Base-by-base conservation (phyloP, 1,139 yeast genomes). In the Kodamaea anthophila region DNA sequence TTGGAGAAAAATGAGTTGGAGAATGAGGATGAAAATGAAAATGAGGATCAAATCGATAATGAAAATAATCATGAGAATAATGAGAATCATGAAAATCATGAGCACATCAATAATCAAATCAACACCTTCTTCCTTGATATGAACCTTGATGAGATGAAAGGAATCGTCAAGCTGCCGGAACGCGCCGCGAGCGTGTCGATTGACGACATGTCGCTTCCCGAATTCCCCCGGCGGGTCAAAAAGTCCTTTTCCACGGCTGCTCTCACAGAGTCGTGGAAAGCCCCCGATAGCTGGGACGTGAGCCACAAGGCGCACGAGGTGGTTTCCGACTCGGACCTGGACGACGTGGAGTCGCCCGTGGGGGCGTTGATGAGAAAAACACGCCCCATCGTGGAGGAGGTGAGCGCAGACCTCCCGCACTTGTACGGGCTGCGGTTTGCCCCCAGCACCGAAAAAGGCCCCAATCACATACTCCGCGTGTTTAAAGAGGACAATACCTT, bases 221-320 rank as follows among this genome's bases (percentile, higher is more conserved):
- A 8, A 8, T 10, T 3, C 3, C 27, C 21, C 10, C 14, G 18
- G 12, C 18, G 35, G 9, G 21, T 31, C 7, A 32, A 35, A 15
- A 37, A 40, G 16, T 28, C 42, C 5, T 19, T 33, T 6, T 32
- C 41, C 5, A 31, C 33, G 2, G 26, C 33, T 16, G 33, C 38
- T 1, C 19, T 32, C 7, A n/a, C n/a, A 10, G 21, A 10, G 5
- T 34, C 32, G 2, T 75, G 91, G 91, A 65, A 64, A 21, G 83
- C 91, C 1, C 91, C 91, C 0, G 88, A 81, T 46, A 74, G 82
- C 47, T 81, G 91, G 91, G 88, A 79, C 41, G 85, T 80, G 6
- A 77, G 74, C n/a, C 18, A 39, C 15, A 27, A 29, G 14, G 32
- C 29, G 10, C 46, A 5, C 35, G n/a, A n/a, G n/a, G n/a, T n/a